A percentile compares a stretch with the other conserved stretches of the same genome.
phyloP scores from a whole-genome alignment of 805 yeast species.

The Ogataea paradorogensis region DNA sequence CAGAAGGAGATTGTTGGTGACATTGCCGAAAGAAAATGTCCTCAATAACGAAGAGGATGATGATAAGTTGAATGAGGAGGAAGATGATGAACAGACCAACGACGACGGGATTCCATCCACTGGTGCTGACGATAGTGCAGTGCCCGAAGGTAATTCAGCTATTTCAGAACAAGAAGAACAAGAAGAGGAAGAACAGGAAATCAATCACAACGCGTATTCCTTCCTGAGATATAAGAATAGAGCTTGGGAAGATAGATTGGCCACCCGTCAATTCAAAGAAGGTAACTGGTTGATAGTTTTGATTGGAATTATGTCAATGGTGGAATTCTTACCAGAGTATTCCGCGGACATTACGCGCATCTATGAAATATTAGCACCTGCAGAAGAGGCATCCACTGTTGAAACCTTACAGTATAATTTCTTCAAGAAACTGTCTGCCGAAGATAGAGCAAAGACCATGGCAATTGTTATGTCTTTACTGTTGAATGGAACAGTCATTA shows the following conservation, averaged over 20 bases:
- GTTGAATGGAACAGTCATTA: conserved; percentile 53
- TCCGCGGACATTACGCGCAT: conserved; percentile 47
- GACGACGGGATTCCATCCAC: neutral
- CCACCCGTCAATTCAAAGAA: conserved; percentile 70
- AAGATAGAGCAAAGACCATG: conserved; percentile 54
- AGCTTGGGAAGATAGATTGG: conserved; percentile 76
- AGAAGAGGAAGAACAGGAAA: conserved; percentile 25
- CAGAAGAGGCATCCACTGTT: conserved; percentile 46
- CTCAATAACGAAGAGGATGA: conserved; percentile 22
- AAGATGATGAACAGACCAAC: conserved; percentile 10
- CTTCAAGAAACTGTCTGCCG: conserved; percentile 47
- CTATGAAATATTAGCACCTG: conserved; percentile 58
- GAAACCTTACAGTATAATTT: conserved; percentile 52
- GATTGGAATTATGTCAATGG: conserved; percentile 65
- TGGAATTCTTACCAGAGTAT: conserved; percentile 57
- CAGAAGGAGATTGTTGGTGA: conserved; percentile 29
- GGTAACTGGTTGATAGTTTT: conserved; percentile 84
- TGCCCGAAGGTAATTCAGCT: conserved; percentile 23
- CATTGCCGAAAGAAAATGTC: conserved; percentile 28
- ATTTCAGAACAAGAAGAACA: conserved; percentile 25
- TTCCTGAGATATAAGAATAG: conserved; percentile 55
- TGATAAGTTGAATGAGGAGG: conserved; percentile 25
- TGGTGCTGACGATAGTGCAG: conserved; percentile 15
- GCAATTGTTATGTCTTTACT: conserved; percentile 63
- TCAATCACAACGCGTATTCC: conserved; percentile 42